Conservation (phyloP, 495 filamentous ascomycete species). For the Bacidia rubella region DNA sequence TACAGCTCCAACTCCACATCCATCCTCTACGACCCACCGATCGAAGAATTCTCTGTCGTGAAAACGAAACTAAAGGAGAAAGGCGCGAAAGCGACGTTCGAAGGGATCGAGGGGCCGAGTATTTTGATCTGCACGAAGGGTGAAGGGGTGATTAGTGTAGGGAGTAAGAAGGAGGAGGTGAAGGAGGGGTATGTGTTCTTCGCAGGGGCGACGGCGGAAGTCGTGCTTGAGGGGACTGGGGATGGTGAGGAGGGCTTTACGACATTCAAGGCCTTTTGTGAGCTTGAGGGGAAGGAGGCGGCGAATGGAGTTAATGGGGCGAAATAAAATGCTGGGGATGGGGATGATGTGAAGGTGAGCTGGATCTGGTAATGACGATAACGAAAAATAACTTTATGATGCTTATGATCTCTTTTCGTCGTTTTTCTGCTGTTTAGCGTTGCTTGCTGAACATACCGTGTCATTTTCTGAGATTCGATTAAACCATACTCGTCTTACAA, state of each 20-base stretch:
- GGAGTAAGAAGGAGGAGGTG: slow-evolving; percentile 57
- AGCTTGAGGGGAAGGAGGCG: slow-evolving; percentile 51
- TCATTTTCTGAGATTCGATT: no score
- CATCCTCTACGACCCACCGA: slow-evolving; percentile 82
- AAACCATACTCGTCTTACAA: no score
- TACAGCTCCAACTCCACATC: slow-evolving; percentile 59
- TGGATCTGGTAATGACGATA: background rate
- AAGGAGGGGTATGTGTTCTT: slow-evolving; percentile 80
- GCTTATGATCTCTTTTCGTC: no score
- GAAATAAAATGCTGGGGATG: background rate
- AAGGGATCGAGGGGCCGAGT: slow-evolving; percentile 74
- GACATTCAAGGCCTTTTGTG: slow-evolving; percentile 92
- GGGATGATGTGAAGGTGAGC: background rate
- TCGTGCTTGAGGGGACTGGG: slow-evolving; percentile 55
- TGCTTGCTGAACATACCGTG: no score
- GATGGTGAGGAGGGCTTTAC: slow-evolving; percentile 54
- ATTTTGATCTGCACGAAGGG: slow-evolving; percentile 83
- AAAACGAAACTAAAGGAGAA: slow-evolving; percentile 57
- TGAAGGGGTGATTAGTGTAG: slow-evolving; percentile 69
- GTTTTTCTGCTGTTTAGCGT: no score
- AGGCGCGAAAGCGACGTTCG: slow-evolving; percentile 73
- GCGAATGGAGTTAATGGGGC: slow-evolving; percentile 33
- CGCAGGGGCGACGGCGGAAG: slow-evolving; percentile 80
- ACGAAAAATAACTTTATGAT: no score
- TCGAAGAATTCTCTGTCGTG: slow-evolving; percentile 90